phyloP scores from a whole-genome alignment of 192 early-diverging fungal species.

The Podila verticillata region DNA sequence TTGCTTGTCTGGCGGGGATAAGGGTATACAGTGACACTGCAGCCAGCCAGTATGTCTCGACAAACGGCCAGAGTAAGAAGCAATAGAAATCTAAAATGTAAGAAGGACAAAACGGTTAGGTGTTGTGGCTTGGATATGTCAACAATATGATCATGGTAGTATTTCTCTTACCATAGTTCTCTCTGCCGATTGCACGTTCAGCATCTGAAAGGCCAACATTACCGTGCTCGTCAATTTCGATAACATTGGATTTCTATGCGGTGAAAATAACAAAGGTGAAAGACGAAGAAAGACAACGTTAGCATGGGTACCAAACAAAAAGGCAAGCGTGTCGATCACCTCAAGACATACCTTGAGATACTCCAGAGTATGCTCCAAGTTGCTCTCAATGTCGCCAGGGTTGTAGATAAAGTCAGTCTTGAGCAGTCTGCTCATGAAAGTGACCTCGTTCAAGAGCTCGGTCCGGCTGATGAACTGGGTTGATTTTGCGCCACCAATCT shows the following conservation, averaged over 20 bases:
- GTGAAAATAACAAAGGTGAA: neutral
- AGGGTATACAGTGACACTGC: conserved; percentile 61
- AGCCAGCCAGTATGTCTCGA: conserved; percentile 89
- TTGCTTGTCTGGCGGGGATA: conserved; percentile 11
- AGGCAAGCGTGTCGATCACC: no score
- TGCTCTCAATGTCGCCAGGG: conserved; percentile 74
- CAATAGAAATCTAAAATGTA: conserved; percentile 74
- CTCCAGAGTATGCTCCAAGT: conserved; percentile 68
- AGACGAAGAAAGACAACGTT: neutral
- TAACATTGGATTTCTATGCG: conserved; percentile 55
- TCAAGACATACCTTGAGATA: conserved; percentile 55
- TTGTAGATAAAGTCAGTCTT: conserved; percentile 86
- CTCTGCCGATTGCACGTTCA: conserved; percentile 63
- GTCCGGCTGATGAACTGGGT: conserved; percentile 66
- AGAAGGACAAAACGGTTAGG: neutral
- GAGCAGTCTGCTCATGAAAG: conserved; percentile 79
- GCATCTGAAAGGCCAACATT: conserved; percentile 60
- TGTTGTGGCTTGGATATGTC: neutral
- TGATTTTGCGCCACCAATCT: conserved; percentile 78
- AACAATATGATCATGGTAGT: neutral
- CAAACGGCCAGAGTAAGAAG: conserved; percentile 89
- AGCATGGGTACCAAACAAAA: no score
- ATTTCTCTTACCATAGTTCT: conserved; percentile 64
- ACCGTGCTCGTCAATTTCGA: conserved; percentile 56
- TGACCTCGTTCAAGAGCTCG: conserved; percentile 69